Evolutionary conservation across 1,284 basidiomycete species (phyloP).

Genomic region (Fomitopsis pinicola): DNA sequence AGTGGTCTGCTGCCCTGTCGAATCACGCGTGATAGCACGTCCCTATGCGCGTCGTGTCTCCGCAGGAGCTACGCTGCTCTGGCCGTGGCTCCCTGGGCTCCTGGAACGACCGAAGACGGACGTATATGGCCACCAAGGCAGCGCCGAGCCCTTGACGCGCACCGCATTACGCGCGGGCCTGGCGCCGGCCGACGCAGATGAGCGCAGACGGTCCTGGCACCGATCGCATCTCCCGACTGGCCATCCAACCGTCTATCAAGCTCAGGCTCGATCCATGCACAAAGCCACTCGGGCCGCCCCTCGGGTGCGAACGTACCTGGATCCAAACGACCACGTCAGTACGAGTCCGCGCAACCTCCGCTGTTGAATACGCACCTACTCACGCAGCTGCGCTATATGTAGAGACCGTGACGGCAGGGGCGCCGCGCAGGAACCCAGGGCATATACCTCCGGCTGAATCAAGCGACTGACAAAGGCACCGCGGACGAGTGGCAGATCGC

Average conservation of each 20-base stretch:
- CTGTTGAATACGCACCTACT: not conserved
- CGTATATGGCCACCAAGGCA: not conserved
- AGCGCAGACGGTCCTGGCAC: not conserved
- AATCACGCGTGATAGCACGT: not conserved
- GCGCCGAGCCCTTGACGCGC: not conserved
- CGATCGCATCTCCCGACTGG: not conserved
- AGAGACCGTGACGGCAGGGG: not conserved
- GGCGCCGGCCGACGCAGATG: not conserved
- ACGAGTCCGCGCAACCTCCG: not conserved
- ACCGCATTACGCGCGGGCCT: not conserved
- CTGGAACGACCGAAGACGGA: not conserved
- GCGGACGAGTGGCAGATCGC: not conserved
- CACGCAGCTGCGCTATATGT: not conserved
- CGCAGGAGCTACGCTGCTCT: not conserved
- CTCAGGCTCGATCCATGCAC: not conserved
- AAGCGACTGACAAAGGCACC: not conserved
- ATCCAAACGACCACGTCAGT: not conserved
- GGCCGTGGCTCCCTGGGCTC: not conserved
- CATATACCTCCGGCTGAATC: not conserved
- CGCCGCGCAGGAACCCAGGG: not conserved
- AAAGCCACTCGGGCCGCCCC: not conserved
- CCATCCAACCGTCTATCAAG: not conserved
- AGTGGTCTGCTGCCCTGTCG: not conserved
- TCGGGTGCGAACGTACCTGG: not conserved
- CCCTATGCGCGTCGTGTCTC: not conserved